Evolutionary conservation across 176 grass and related monocot genomes (phyloP).

Genomic region (Oryza australiensis): DNA sequence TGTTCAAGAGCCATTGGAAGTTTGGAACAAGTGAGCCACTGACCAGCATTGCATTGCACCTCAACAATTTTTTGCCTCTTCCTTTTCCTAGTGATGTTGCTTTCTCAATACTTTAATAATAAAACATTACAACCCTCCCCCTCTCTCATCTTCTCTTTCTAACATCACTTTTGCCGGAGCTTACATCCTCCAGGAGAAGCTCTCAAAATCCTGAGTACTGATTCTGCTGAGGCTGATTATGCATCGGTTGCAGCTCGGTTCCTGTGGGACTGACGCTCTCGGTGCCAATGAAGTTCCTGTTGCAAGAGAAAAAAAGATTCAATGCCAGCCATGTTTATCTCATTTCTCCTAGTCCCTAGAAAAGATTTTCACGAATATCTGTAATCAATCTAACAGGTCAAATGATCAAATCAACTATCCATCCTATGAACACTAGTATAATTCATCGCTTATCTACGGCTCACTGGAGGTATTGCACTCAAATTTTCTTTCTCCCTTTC

Average conservation of each 20-base stretch:
- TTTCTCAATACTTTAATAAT: constrained; percentile 59
- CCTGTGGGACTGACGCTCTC: constrained; percentile 64
- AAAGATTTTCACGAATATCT: not conserved
- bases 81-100: constrained; percentile 40
- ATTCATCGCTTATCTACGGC: constrained; percentile 19
- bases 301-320: not conserved
- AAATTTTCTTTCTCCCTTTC: constrained; percentile 1
- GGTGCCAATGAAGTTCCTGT: constrained; percentile 61
- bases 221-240: constrained; percentile 56
- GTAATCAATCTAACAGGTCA: not conserved
- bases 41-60: constrained; percentile 31
- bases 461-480: not conserved
- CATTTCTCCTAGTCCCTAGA: not conserved
- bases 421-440: not conserved
- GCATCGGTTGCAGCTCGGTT: constrained; percentile 57
- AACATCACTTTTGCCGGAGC: constrained; percentile 41
- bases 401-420: not conserved
- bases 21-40: constrained; percentile 46
- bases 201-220: constrained; percentile 65
- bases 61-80: constrained; percentile 22
- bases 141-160: constrained; percentile 35
- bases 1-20: constrained; percentile 48
- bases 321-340: constrained; percentile 24
- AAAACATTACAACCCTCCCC: constrained; percentile 49
- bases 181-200: constrained; percentile 42